Conservation (phyloP, 768 basidiomycete species). For the Sarcodon sp. region DNA sequence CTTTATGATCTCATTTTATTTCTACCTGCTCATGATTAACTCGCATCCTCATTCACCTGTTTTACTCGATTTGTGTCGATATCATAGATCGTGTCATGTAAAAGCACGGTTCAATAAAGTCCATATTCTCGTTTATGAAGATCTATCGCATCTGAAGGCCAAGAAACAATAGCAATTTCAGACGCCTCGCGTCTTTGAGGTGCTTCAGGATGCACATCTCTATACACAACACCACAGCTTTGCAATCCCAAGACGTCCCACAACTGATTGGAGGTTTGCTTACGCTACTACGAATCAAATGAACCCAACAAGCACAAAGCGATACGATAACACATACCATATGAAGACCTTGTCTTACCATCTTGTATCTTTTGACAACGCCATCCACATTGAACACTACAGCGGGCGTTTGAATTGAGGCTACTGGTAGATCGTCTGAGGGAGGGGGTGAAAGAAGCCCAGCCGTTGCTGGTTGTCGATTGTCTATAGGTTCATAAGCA, state of each 20-base stretch:
- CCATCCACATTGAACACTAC: slow-evolving; percentile 1
- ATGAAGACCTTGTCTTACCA: slow-evolving; percentile 2
- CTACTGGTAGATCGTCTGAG: background rate
- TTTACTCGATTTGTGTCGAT: no score
- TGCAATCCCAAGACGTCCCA: slow-evolving; percentile 14
- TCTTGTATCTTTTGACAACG: slow-evolving; percentile 2
- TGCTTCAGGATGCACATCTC: slow-evolving; percentile 3
- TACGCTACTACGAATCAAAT: slow-evolving; percentile 16
- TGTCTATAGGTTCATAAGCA: no score
- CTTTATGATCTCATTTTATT: no score
- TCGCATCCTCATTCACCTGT: no score
- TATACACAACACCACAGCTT: slow-evolving; percentile 15
- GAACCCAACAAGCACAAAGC: background rate
- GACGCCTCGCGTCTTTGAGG: no score
- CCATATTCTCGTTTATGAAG: no score
- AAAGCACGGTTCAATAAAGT: no score
- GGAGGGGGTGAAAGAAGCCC: background rate
- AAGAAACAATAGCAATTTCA: background rate
- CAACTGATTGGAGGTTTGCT: slow-evolving; percentile 8
- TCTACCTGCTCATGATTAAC: no score
- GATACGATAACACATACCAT: slow-evolving; percentile 4
- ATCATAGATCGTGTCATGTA: no score
- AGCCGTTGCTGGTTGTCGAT: no score
- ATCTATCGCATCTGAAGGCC: background rate
- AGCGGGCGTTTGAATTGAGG: background rate